phyloP scores from a whole-genome alignment of 108 stramenopile species.

The Pseudonitzschia multiseries region DNA sequence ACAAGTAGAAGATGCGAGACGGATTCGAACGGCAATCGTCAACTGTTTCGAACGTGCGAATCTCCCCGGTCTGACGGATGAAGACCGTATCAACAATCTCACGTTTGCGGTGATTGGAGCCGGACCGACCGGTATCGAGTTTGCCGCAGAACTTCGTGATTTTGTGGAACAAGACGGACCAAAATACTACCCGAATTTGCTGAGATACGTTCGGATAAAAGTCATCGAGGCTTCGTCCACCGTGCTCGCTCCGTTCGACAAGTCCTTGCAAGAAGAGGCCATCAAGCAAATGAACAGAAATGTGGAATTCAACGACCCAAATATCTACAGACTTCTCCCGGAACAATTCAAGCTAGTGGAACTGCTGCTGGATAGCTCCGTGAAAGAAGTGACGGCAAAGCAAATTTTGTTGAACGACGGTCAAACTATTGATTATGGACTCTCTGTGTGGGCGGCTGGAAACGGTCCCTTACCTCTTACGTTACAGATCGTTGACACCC shows the following conservation, averaged over 20 bases:
- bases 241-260: constrained; percentile 89
- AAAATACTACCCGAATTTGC: constrained; percentile 84
- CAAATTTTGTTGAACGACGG: constrained; percentile 78
- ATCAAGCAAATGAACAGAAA: constrained; percentile 63
- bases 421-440: constrained; percentile 73
- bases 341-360: constrained; percentile 73
- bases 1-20: constrained; percentile 81
- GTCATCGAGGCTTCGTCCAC: constrained; percentile 89
- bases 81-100: constrained; percentile 58
- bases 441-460: constrained; percentile 96
- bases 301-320: constrained; percentile 49
- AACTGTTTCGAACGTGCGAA: constrained; percentile 96
- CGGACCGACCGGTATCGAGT: constrained; percentile 94
- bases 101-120: constrained; percentile 94
- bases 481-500: constrained; percentile 58
- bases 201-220: constrained; percentile 87
- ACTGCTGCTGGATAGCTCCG: constrained; percentile 76
- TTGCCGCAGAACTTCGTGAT: constrained; percentile 92
- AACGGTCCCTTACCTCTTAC: constrained; percentile 90
- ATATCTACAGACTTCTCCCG: constrained; percentile 47
- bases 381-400: constrained; percentile 84
- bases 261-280: constrained; percentile 85
- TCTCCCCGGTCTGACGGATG: constrained; percentile 75
- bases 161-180: constrained; percentile 92
- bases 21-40: constrained; percentile 84